A percentile compares a stretch with the other conserved stretches of the same genome.
Conservation (phyloP, 345 rosid species). For the Citrus glauca region DNA sequence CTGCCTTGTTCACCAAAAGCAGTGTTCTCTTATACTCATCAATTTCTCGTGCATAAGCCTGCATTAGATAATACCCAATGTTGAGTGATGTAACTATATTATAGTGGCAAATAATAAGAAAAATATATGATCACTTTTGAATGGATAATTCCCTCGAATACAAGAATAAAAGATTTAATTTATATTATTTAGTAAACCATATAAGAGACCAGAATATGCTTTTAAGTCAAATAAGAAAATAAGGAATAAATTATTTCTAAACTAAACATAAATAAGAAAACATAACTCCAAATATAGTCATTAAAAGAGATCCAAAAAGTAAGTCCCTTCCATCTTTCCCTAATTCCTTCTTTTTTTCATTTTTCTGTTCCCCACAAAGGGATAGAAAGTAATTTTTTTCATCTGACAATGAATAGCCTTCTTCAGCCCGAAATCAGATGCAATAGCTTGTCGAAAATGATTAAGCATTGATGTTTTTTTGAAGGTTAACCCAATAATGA, state of each 20-base stretch:
- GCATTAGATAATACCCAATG: conserved; percentile 5
- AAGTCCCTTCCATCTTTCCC: neutral
- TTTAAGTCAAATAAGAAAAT: neutral
- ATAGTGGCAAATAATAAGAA: neutral
- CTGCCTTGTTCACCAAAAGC: conserved; percentile 94
- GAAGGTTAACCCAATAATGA: neutral
- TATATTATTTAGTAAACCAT: neutral
- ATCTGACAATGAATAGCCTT: neutral
- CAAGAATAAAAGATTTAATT: neutral
- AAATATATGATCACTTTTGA: neutral
- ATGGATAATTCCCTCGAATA: neutral
- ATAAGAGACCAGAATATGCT: neutral
- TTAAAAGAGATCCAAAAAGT: neutral
- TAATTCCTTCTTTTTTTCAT: neutral
- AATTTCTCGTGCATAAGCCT: conserved; percentile 81
- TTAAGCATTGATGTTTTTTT: neutral
- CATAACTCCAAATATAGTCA: neutral
- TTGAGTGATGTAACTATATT: neutral
- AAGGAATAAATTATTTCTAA: neutral
- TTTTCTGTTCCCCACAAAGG: neutral
- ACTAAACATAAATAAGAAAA: neutral
- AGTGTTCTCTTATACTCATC: conserved; percentile 74
- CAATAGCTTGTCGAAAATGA: neutral
- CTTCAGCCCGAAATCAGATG: neutral
- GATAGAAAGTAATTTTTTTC: neutral